A percentile compares a stretch with the other conserved stretches of the same genome.
Conservation (phyloP, 2,329 filamentous ascomycete species). For the Salinomyces thailandicus region DNA sequence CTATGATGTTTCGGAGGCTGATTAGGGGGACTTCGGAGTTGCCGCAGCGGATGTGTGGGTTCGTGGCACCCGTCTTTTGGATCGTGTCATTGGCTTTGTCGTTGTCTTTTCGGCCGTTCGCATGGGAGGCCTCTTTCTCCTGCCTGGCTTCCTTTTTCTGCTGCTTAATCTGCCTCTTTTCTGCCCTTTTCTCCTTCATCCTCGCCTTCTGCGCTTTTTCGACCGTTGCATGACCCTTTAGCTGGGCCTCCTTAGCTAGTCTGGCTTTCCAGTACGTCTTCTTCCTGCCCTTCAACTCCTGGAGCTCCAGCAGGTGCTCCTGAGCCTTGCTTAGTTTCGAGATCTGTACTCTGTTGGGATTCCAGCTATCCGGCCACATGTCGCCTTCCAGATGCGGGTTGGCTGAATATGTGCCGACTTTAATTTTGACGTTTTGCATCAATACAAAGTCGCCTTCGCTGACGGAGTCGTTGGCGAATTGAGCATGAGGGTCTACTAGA, state of each 20-base stretch:
- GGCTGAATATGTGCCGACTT: constrained; percentile 34
- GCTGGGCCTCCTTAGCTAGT: constrained; percentile 6
- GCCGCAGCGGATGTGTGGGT: constrained; percentile 29
- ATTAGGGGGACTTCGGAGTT: constrained; percentile 32
- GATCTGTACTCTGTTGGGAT: constrained; percentile 49
- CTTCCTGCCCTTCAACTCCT: constrained; percentile 53
- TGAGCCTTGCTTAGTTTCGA: constrained; percentile 34
- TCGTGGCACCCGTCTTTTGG: constrained; percentile 6
- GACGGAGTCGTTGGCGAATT: constrained; percentile 46
- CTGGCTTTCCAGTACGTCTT: constrained; percentile 46
- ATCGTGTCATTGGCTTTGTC: background rate
- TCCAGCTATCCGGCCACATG: constrained; percentile 51
- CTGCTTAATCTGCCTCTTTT: constrained; percentile 8
- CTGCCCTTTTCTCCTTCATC: constrained; percentile 6
- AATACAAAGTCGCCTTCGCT: constrained; percentile 51
- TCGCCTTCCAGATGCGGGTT: constrained; percentile 55
- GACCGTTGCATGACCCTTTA: no score
- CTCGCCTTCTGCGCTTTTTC: background rate
- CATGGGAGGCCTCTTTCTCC: constrained; percentile 22
- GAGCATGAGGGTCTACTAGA: constrained; percentile 58
- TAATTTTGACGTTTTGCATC: constrained; percentile 64
- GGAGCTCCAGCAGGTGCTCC: constrained; percentile 36
- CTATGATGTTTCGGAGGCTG: constrained; percentile 40
- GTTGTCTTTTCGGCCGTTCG: constrained; percentile 11
- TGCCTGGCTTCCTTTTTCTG: constrained; percentile 27